Percentiles rank a stretch among this genome's conserved stretches.
These are phyloP conservation scores for Phytophthora colocasiae DNA, from an alignment of 352 stramenopile species.

Conservation along the genomic window DNA sequence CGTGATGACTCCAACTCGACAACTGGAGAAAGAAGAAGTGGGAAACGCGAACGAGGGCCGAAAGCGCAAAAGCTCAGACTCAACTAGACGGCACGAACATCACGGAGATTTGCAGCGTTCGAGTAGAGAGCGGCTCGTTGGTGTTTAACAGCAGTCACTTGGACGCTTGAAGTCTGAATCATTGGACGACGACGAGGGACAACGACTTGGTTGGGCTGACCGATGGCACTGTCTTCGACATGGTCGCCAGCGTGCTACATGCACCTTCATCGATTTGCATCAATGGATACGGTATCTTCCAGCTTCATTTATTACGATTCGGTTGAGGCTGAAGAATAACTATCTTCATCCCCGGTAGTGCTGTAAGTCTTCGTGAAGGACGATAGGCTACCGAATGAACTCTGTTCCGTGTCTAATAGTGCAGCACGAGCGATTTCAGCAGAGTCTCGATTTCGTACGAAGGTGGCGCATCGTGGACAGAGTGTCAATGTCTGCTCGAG, in stretches of 20 bases:
- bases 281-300: neutral
- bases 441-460: slow-evolving; percentile 21
- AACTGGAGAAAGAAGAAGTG: slow-evolving; percentile 14
- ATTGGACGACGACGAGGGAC: no score
- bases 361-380: slow-evolving; percentile 10
- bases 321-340: slow-evolving; percentile 12
- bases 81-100: slow-evolving; percentile 16
- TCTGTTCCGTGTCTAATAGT: slow-evolving; percentile 16
- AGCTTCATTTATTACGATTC: slow-evolving; percentile 2
- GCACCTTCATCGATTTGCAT: neutral
- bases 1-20: slow-evolving; percentile 1
- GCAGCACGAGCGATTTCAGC: slow-evolving; percentile 19
- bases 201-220: neutral
- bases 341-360: slow-evolving; percentile 7
- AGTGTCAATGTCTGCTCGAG: slow-evolving; percentile 28
- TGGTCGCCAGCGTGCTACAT: no score
- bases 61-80: slow-evolving; percentile 7
- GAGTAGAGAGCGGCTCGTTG: slow-evolving; percentile 2
- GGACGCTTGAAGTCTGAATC: no score
- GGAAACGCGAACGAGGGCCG: slow-evolving; percentile 11
- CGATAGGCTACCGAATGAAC: slow-evolving; percentile 13
- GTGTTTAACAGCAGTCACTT: neutral
- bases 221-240: neutral
- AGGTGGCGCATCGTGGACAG: slow-evolving; percentile 22
- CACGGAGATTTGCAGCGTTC: slow-evolving; percentile 7